phyloP scores from a whole-genome alignment of 768 basidiomycete species.

The Tephrocybe rancida region DNA sequence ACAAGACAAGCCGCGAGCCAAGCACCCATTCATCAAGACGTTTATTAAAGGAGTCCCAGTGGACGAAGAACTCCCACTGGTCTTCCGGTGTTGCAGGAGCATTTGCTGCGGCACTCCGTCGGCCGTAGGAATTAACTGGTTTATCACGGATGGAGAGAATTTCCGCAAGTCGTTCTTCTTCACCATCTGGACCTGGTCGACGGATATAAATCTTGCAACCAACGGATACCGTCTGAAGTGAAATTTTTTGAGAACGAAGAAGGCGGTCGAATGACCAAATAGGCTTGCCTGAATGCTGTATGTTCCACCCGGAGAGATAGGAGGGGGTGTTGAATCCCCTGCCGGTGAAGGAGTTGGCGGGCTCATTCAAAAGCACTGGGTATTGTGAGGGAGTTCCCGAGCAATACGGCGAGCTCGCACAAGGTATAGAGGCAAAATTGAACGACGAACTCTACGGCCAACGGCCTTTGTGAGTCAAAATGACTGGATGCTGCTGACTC shows the following conservation, averaged over 20 bases:
- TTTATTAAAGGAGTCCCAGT: conserved; percentile 99
- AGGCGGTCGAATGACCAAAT: conserved; percentile 11
- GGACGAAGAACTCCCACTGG: conserved; percentile 93
- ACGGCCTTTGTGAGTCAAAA: conserved; percentile 2
- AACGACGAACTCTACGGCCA: conserved; percentile 3
- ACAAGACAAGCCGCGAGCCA: conserved; percentile 82
- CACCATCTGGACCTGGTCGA: conserved; percentile 74
- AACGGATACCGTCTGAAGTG: conserved; percentile 74
- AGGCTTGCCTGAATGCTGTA: conserved; percentile 72
- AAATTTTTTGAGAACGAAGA: conserved; percentile 29
- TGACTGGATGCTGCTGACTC: conserved; percentile 23
- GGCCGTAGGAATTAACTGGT: conserved; percentile 62
- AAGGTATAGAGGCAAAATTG: not conserved
- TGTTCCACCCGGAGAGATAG: conserved; percentile 72
- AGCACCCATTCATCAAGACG: conserved; percentile 97
- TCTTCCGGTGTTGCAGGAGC: conserved; percentile 61
- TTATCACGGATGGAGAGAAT: conserved; percentile 94
- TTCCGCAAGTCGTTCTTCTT: conserved; percentile 94
- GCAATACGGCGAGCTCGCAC: not conserved
- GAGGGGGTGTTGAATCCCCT: conserved; percentile 55
- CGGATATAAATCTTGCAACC: conserved; percentile 96
- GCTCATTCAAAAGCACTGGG: conserved; percentile 20
- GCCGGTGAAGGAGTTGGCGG: conserved; percentile 42
- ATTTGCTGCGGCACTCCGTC: conserved; percentile 42
- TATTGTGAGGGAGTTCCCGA: not conserved